Conservation (phyloP, 805 yeast species). For the Myxozyma monticola region DNA sequence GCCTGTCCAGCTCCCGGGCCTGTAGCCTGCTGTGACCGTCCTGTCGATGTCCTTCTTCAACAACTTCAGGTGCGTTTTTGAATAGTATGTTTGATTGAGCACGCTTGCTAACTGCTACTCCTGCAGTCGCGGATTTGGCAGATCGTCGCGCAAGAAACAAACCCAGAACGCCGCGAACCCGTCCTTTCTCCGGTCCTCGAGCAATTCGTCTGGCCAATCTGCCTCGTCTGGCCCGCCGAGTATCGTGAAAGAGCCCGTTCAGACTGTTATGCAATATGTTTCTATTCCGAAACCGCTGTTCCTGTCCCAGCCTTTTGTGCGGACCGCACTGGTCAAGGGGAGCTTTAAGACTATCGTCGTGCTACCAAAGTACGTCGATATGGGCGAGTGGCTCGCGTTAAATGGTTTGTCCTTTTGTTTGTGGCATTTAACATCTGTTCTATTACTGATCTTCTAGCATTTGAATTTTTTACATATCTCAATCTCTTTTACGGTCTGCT, state of each 20-base stretch:
- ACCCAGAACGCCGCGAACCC: slow-evolving; percentile 9
- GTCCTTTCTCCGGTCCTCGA: slow-evolving; percentile 22
- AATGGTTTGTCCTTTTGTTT: slow-evolving; percentile 43
- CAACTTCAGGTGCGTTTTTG: slow-evolving; percentile 35
- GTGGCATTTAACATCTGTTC: background rate
- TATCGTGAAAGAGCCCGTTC: slow-evolving; percentile 25
- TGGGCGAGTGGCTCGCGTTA: slow-evolving; percentile 93
- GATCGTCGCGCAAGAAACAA: slow-evolving; percentile 49
- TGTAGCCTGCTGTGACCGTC: no score
- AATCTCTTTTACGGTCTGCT: slow-evolving; percentile 89
- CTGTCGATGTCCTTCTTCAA: slow-evolving; percentile 39
- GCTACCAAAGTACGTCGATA: slow-evolving; percentile 90
- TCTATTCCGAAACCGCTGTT: slow-evolving; percentile 55
- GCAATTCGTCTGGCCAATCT: slow-evolving; percentile 8
- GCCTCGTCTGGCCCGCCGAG: slow-evolving; percentile 5
- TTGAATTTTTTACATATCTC: slow-evolving; percentile 82
- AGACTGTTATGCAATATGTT: slow-evolving; percentile 31
- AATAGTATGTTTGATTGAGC: background rate
- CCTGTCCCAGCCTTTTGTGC: slow-evolving; percentile 87
- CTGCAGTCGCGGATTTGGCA: slow-evolving; percentile 55
- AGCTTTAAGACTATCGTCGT: slow-evolving; percentile 94
- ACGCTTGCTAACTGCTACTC: background rate
- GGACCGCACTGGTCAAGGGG: slow-evolving; percentile 93
- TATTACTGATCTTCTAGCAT: slow-evolving; percentile 44
- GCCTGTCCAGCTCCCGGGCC: no score